Base-by-base conservation (phyloP, 176 grass and related monocot species). In the Triticum dicoccoides region DNA sequence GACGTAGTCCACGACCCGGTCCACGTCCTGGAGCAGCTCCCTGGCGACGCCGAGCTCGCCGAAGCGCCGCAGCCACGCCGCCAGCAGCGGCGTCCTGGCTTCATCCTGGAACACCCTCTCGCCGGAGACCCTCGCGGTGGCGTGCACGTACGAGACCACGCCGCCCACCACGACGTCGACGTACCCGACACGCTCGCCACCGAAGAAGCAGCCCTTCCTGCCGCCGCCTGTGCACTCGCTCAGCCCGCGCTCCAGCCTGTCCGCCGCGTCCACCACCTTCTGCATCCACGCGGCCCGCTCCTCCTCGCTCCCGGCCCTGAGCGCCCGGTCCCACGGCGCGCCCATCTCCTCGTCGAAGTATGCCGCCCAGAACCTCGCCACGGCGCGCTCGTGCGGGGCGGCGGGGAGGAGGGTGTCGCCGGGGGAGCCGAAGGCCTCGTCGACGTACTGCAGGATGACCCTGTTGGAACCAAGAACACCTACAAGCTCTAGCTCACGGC, bases 401-500 rank as follows among this genome's bases (percentile, higher is more conserved):
- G 73, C 52, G 8, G 87, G 91, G 23, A 92, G 74, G 7, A 92
- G 52, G 69, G 67, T 18, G 38, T 20, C 72, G 20, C 47, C 23
- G 38, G 39, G 6, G 18, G 67, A 38, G 34, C 42, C 37, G 79
- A 80, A 89, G 25, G 59, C 85, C 61, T 92, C 91, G 6, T 92
- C 87, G 21, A 92, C 34, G 79, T 92, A 92, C 87, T 92, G 64
- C 1, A 89, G 11, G 56, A 92, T 92, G 54, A 89, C 9, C n/a
- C n/a, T n/a, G n/a, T n/a, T n/a, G n/a, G n/a, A n/a, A n/a, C n/a
- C n/a, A n/a, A n/a, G n/a, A n/a, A n/a, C n/a, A n/a, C n/a, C n/a
- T n/a, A n/a, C n/a, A n/a, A n/a, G n/a, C n/a, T n/a, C n/a, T n/a
- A n/a, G n/a, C n/a, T n/a, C n/a, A n/a, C n/a, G n/a, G n/a, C n/a